These are phyloP conservation scores for Evansstolkia leycettana DNA, from an alignment of 495 filamentous ascomycete species.

Conservation along the genomic window DNA sequence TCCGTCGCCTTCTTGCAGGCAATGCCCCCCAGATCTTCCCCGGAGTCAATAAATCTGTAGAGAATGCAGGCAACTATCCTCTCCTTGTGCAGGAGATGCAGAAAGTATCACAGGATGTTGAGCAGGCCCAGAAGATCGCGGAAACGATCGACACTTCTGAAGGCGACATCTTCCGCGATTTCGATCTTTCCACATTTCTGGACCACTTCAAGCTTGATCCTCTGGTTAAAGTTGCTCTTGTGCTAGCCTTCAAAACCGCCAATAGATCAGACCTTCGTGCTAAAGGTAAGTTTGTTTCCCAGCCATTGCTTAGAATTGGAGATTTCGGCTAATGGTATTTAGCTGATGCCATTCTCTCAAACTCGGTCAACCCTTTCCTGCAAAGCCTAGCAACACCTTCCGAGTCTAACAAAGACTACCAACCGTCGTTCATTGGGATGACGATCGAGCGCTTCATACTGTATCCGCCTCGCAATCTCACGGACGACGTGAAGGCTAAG, in stretches of 20 bases:
- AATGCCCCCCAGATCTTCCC: constrained; percentile 84
- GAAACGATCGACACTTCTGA: constrained; percentile 80
- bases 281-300: constrained; percentile 54
- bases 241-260: constrained; percentile 73
- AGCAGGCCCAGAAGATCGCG: constrained; percentile 80
- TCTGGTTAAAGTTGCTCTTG: constrained; percentile 75
- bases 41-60: constrained; percentile 51
- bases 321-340: constrained; percentile 15
- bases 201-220: constrained; percentile 88
- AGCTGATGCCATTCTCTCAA: constrained; percentile 71
- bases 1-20: constrained; percentile 71
- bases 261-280: constrained; percentile 67
- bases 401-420: constrained; percentile 49
- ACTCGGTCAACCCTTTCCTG: constrained; percentile 62
- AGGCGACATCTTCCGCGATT: constrained; percentile 85
- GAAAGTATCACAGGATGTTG: constrained; percentile 66
- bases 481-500: constrained; percentile 56
- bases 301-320: constrained; percentile 2
- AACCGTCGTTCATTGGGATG: constrained; percentile 52
- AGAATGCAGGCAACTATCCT: constrained; percentile 67
- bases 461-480: constrained; percentile 71
- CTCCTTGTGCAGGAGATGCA: constrained; percentile 74
- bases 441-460: constrained; percentile 74
- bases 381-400: constrained; percentile 49
- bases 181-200: constrained; percentile 84